Conservation (phyloP, 768 basidiomycete species). For the Leccinellum rugosiceps region DNA sequence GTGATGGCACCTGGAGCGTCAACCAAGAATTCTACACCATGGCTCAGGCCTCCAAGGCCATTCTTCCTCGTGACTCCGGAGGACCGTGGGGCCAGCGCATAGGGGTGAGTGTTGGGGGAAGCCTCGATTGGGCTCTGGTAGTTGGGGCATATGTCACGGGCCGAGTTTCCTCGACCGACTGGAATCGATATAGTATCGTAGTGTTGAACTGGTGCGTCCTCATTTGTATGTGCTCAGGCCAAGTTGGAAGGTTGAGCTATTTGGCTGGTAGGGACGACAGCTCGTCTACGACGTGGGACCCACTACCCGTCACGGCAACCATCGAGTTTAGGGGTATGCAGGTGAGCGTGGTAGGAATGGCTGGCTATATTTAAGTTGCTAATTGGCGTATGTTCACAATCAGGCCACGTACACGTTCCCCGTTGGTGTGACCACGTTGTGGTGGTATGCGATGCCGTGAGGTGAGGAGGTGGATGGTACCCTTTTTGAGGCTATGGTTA, state of each 20-base stretch:
- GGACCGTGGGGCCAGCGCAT: constrained; percentile 71
- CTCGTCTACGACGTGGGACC: constrained; percentile 50
- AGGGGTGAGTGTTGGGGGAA: constrained; percentile 58
- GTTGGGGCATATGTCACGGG: constrained; percentile 66
- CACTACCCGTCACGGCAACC: constrained; percentile 50
- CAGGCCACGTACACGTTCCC: constrained; percentile 75
- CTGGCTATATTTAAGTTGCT: neutral
- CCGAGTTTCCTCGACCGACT: constrained; percentile 51
- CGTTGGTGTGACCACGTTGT: constrained; percentile 62
- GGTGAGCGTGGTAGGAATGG: constrained; percentile 32
- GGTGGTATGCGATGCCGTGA: constrained; percentile 43
- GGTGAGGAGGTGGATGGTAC: neutral
- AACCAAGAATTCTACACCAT: constrained; percentile 80
- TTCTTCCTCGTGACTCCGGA: constrained; percentile 61
- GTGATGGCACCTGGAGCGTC: constrained; percentile 54
- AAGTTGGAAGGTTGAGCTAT: neutral
- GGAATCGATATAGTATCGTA: constrained; percentile 65
- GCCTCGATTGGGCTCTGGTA: constrained; percentile 52
- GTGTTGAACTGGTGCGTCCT: constrained; percentile 61
- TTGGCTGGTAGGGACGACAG: constrained; percentile 42
- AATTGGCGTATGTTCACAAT: neutral
- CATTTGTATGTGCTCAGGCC: neutral
- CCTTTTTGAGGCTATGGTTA: neutral
- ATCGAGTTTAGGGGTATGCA: constrained; percentile 64
- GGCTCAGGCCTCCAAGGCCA: constrained; percentile 73